phyloP scores from a whole-genome alignment of 352 stramenopile genomes.

The Phytophthora tentaculata region DNA sequence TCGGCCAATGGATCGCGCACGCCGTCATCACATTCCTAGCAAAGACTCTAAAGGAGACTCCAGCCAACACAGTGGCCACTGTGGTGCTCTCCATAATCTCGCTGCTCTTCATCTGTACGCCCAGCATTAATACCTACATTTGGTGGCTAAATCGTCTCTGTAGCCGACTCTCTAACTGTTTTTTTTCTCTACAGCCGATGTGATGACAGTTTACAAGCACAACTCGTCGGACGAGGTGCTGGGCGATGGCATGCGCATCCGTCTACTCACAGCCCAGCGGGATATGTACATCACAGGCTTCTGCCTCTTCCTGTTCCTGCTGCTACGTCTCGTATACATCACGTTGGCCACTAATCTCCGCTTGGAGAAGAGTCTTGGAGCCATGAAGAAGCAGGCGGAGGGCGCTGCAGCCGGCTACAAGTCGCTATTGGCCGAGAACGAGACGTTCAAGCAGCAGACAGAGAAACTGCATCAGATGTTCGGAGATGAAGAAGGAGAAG shows the following conservation, averaged over 20 bases:
- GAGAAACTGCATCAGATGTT: conserved; percentile 71
- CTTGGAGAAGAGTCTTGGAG: conserved; percentile 70
- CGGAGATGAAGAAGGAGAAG: conserved; percentile 39
- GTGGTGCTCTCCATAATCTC: conserved; percentile 66
- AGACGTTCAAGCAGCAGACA: conserved; percentile 67
- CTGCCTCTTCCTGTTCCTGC: conserved; percentile 82
- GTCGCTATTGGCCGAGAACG: conserved; percentile 72
- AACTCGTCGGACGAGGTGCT: conserved; percentile 58
- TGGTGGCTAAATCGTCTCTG: too few relatives aligned
- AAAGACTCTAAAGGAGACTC: conserved; percentile 50
- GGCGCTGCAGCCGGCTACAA: conserved; percentile 70
- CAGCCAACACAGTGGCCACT: conserved; percentile 46
- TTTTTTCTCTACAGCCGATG: conserved; percentile 57
- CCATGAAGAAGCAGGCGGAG: conserved; percentile 85
- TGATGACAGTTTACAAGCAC: conserved; percentile 76
- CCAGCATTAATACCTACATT: background rate
- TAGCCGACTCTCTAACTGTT: conserved; percentile 20
- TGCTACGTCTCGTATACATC: conserved; percentile 81
- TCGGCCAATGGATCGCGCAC: conserved; percentile 66
- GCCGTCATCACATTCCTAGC: conserved; percentile 66
- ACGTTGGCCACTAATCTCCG: conserved; percentile 70
- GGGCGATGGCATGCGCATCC: conserved; percentile 82
- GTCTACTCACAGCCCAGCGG: conserved; percentile 74
- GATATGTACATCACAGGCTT: conserved; percentile 91
- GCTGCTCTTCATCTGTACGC: conserved; percentile 81